Conservation (phyloP, 768 basidiomycete species). For the Kwoniella sp. region DNA sequence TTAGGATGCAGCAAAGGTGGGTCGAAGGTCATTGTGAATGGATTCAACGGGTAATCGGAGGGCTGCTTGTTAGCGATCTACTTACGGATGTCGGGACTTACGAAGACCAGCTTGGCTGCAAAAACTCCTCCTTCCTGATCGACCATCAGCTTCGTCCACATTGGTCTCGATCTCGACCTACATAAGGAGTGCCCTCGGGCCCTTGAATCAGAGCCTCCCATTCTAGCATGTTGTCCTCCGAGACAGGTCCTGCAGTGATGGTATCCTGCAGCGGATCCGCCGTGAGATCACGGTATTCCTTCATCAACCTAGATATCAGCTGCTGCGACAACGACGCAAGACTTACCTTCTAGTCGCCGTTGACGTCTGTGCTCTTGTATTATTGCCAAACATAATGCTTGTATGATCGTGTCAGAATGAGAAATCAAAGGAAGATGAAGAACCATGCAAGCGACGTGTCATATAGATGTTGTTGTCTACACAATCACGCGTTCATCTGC, state of each 20-base stretch:
- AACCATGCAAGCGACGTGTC: not conserved
- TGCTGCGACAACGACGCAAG: too few species aligned
- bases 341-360: constrained; percentile 47
- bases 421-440: not conserved
- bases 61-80: constrained; percentile 61
- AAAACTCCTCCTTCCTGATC: constrained; percentile 90
- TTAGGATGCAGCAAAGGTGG: constrained; percentile 97
- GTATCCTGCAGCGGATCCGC: constrained; percentile 63
- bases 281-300: constrained; percentile 57
- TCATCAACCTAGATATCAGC: constrained; percentile 45
- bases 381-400: constrained; percentile 36
- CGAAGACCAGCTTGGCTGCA: constrained; percentile 86
- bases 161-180: constrained; percentile 57
- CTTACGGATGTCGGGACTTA: constrained; percentile 58
- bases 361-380: constrained; percentile 43
- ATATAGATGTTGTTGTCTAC: not conserved
- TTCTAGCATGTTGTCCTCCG: constrained; percentile 90
- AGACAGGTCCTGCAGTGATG: constrained; percentile 89
- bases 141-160: constrained; percentile 4
- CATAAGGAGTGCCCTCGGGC: constrained; percentile 92
- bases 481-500: not conserved
- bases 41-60: constrained; percentile 90
- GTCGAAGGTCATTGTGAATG: constrained; percentile 99
- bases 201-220: constrained; percentile 95
- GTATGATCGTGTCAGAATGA: not conserved